Evolutionary conservation across 2,329 filamentous ascomycete species (phyloP), one percentile per base, ranked within the genome.

Genomic region (Fusarium camptoceras): DNA sequence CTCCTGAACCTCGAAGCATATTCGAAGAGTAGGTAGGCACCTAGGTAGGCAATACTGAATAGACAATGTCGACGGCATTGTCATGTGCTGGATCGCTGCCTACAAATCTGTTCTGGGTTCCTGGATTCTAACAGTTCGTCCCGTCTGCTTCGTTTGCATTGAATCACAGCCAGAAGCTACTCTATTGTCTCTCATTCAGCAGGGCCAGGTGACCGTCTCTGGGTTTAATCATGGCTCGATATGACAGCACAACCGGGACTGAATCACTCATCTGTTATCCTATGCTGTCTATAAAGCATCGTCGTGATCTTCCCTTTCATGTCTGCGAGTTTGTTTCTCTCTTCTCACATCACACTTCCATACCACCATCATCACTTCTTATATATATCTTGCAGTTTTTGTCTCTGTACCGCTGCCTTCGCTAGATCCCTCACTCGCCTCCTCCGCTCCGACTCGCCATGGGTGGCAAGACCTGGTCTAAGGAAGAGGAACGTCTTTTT

Each of bases 391-490:
- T 50, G 20, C 34, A 9, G 18, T 28, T 41, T 41, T 50, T 47
- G 24, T 62, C 20, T 42, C 41, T n/a, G n/a, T 64, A 22, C 25
- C 37, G 53, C 41, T 31, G 43, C 44, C 25, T 25, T 54, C 24
- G 27, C 22, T n/a, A 24, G 11, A 42, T 30, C 25, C 63, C 42
- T 31, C 16, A 43, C n/a, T n/a, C n/a, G n/a, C n/a, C 30, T 31
- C 7, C 30, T 44, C 54, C 34, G 24, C 25, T 47, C 28, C 11
- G 25, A 27, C 37, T 30, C 30, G 80, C 27, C 25, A 86, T 88
- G 85, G 84, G 82, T 8, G 85, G 85, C 25, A 86, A 82, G 65
- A 76, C 82, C 8, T 88, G 86, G 86, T 81, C 83, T 1, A 60
- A 60, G 0, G 75, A 80, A 2, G 86, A 88, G 64, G 86, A 88